A percentile compares a stretch with the other conserved stretches of the same genome.
Evolutionary conservation across 1,284 basidiomycete genomes (phyloP).

Genomic region (Polyporus tsugae): DNA sequence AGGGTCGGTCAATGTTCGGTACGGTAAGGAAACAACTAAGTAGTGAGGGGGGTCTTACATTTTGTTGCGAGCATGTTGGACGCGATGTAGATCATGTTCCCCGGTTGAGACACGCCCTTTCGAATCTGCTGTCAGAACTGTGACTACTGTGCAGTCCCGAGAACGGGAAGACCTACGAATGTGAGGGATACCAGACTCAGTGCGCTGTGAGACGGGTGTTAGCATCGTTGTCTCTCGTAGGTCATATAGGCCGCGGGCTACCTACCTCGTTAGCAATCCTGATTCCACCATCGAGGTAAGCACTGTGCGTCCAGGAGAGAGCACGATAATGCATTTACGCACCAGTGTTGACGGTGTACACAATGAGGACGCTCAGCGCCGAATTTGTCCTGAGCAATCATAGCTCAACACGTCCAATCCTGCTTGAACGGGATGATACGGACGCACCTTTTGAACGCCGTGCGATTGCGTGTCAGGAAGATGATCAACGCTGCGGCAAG

Average conservation of each 20-base stretch:
- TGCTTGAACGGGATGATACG: background rate
- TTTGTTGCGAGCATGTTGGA: conserved; percentile 10
- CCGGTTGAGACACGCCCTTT: conserved; percentile 1
- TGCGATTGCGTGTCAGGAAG: background rate
- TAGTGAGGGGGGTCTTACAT: background rate
- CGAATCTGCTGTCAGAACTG: background rate
- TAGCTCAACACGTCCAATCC: background rate
- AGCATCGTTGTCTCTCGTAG: background rate
- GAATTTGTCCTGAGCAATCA: background rate
- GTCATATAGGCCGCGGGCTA: background rate
- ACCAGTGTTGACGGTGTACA: conserved; percentile 5
- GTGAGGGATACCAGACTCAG: background rate
- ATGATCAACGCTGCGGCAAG: background rate
- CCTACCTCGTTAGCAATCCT: background rate
- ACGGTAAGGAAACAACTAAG: background rate
- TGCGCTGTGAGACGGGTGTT: background rate
- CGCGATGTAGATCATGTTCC: conserved; percentile 6
- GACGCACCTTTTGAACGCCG: conserved; percentile 1
- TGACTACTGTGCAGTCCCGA: too few species aligned
- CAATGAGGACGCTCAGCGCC: background rate
- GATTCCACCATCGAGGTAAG: background rate
- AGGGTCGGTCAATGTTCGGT: background rate
- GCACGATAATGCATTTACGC: background rate
- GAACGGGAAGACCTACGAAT: background rate
- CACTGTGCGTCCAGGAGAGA: background rate